Evolutionary conservation across 2,329 filamentous ascomycete species (phyloP).

Genomic region (Graphium sp.): DNA sequence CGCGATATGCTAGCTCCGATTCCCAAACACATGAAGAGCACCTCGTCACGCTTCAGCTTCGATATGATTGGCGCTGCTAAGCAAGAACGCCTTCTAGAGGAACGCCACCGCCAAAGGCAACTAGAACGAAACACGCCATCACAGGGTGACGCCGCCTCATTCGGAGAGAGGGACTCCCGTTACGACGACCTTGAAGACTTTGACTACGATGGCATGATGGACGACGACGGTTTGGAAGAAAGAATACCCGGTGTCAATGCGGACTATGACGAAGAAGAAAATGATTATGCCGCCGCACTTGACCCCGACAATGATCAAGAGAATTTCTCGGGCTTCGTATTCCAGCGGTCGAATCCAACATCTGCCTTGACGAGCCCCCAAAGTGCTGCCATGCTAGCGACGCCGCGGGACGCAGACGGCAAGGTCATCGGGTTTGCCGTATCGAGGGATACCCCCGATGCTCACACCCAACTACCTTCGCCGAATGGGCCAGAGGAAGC

Average conservation of each 20-base stretch:
- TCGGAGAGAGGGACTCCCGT: slow-evolving; percentile 26
- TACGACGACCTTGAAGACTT: slow-evolving; percentile 48
- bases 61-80: slow-evolving; percentile 58
- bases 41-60: slow-evolving; percentile 67
- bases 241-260: slow-evolving; percentile 43
- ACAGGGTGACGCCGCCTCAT: slow-evolving; percentile 8
- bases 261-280: slow-evolving; percentile 21
- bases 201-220: slow-evolving; percentile 47
- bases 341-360: slow-evolving; percentile 33
- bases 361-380: slow-evolving; percentile 33
- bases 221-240: slow-evolving; percentile 49
- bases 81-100: slow-evolving; percentile 54
- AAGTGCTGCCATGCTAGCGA: slow-evolving; percentile 26
- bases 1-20: slow-evolving; percentile 29
- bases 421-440: slow-evolving; percentile 39
- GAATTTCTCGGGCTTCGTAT: slow-evolving; percentile 43
- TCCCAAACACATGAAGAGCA: slow-evolving; percentile 55
- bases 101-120: slow-evolving; percentile 51
- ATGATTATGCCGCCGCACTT: slow-evolving; percentile 11
- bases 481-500: too few species aligned
- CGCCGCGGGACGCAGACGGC: slow-evolving; percentile 37
- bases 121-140: slow-evolving; percentile 37
- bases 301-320: slow-evolving; percentile 40
- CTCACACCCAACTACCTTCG: slow-evolving; percentile 5
- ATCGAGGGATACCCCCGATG: slow-evolving; percentile 24